Conservation (phyloP, 148 eudicot genomes). For the Amaranthus palmeri region DNA sequence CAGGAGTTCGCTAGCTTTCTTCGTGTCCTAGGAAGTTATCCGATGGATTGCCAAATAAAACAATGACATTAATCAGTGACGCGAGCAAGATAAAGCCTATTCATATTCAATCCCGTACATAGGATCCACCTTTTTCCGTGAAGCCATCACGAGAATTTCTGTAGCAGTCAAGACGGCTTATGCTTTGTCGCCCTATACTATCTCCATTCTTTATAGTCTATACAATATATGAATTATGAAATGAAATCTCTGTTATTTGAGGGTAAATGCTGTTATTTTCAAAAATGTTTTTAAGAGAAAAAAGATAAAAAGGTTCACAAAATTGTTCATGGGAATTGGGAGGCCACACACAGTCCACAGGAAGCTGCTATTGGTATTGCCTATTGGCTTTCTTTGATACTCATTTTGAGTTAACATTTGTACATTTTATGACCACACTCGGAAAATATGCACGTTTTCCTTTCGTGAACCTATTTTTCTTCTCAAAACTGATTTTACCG, state of each 20-base stretch:
- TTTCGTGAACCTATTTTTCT: too few relatives aligned
- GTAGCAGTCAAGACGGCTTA: slow-evolving; percentile 1
- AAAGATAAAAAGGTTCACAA: not conserved
- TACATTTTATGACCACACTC: too few relatives aligned
- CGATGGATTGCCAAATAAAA: slow-evolving; percentile 36
- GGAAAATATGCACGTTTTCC: too few relatives aligned
- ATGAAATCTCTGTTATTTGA: not conserved
- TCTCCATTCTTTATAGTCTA: slow-evolving; percentile 10
- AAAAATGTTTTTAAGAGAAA: too few relatives aligned
- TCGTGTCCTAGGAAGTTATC: slow-evolving; percentile 91
- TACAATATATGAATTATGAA: not conserved
- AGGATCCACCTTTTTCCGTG: slow-evolving; percentile 11
- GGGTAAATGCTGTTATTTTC: not conserved
- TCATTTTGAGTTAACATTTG: too few relatives aligned
- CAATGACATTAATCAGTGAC: not conserved
- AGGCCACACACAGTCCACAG: too few relatives aligned
- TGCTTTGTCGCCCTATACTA: not conserved
- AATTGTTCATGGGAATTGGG: not conserved
- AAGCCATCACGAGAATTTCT: slow-evolving; percentile 5
- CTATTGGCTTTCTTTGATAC: too few relatives aligned
- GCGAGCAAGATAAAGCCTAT: slow-evolving; percentile 5
- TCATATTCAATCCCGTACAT: slow-evolving; percentile 23
- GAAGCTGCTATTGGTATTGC: too few relatives aligned
- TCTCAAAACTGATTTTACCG: too few relatives aligned
- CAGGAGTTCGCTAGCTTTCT: slow-evolving; percentile 90